Base-by-base conservation (phyloP, 2,329 filamentous ascomycete genomes). In the Blastomyces parvus region DNA sequence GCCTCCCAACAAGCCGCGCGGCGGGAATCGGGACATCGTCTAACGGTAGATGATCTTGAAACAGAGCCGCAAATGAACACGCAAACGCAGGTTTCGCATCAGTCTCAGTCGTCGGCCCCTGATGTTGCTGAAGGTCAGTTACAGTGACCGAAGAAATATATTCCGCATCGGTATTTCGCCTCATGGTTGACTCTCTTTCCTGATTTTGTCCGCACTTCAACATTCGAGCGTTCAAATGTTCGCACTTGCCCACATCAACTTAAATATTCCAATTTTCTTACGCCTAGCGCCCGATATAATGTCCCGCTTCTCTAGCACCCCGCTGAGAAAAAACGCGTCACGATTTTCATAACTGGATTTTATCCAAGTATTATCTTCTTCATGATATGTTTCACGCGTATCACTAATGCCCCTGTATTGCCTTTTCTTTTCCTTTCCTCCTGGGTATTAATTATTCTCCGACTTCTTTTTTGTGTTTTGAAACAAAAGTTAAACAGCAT, bases 31-130 rank as follows among this genome's bases (percentile, higher is more conserved):
- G 46, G 27, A 27, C 22, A 19, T 13, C 52, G 33, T 22, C 44
- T 63, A 9, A 63, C 53, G 22, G 42, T 40, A 19, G 62, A 63
- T 33, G 56, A 59, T 53, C 56, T 63, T 13, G 55, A 63, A 44
- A 30, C 56, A 36, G 55, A 53, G 14, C 62, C 56, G 22, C 56
- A 59, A 17, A n/a, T 59, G 30, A 25, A 33, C 13, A 46, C 44
- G 8, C n/a, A 19, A 17, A 50, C 30, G 19, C 19, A 19, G 14
- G 19, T 59, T 14, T 25, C 38, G 7, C 13, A 14, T 2, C 27
- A 25, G 42, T 17, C 40, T 36, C 40, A 27, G 44, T 30, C 46
- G n/a, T 19, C 25, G 7, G 25, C 17, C 38, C 22, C 52, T 48
- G 61, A 62, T 22, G 27, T 38, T 4, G 36, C 53, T 13, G 33